Percentiles rank a stretch among this genome's conserved stretches.
Conservation (phyloP, 257 asterid genomes). For the Osmanthus fragrans region DNA sequence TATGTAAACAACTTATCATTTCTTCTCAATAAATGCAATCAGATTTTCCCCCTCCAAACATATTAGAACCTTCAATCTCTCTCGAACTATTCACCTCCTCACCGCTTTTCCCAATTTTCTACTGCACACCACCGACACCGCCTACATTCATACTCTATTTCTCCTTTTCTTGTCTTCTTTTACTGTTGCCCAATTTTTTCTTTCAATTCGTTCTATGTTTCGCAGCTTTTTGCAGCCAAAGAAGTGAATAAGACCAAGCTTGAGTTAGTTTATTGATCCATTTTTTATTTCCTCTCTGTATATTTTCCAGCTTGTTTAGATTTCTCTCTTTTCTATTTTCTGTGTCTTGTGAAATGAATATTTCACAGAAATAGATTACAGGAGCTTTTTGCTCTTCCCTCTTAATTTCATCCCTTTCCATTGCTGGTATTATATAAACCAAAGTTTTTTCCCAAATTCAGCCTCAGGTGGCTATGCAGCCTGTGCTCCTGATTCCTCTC, state of each 20-base stretch:
- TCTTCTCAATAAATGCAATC: background rate
- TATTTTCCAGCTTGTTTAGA: no score
- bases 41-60: background rate
- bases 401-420: no score
- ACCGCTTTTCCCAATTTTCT: background rate
- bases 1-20: no score
- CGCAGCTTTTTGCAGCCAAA: background rate
- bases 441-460: no score
- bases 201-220: background rate
- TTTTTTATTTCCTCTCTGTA: no score
- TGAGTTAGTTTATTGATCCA: background rate
- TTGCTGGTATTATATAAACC: no score
- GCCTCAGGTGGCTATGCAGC: no score
- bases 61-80: background rate
- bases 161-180: background rate
- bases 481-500: no score
- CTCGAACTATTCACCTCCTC: background rate
- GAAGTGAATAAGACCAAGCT: background rate
- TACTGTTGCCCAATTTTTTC: background rate
- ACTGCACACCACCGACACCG: background rate
- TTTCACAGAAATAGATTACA: no score
- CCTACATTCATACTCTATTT: background rate
- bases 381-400: no score
- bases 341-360: no score
- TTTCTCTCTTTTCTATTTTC: no score